phyloP scores from a whole-genome alignment of 352 stramenopile genomes.

The Discostella stelligera region DNA sequence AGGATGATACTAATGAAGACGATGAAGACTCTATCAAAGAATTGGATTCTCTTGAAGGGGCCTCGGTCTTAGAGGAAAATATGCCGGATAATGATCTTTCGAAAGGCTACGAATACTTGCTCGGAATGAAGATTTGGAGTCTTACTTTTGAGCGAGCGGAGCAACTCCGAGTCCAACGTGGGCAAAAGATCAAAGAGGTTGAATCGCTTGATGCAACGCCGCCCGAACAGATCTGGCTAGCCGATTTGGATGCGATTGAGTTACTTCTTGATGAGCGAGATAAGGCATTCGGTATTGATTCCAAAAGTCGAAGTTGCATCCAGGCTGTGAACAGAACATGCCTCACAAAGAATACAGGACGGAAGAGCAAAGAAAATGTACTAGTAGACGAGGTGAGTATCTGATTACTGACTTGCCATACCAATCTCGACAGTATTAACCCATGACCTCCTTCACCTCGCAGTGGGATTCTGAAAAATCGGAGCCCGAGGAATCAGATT shows the following conservation, averaged over 20 bases:
- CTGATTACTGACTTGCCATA: background rate
- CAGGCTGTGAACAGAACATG: conserved; percentile 53
- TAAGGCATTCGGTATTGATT: conserved; percentile 51
- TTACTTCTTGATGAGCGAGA: conserved; percentile 80
- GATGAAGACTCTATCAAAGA: conserved; percentile 44
- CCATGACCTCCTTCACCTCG: background rate
- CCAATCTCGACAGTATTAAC: background rate
- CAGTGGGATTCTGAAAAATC: conserved; percentile 18
- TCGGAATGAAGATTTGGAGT: conserved; percentile 97
- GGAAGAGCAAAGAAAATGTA: conserved; percentile 40
- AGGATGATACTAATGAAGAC: conserved; percentile 42
- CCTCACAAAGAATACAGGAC: conserved; percentile 33
- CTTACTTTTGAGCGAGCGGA: conserved; percentile 94
- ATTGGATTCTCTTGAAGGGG: conserved; percentile 59
- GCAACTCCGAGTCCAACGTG: conserved; percentile 88
- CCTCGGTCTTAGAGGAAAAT: conserved; percentile 56
- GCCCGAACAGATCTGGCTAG: conserved; percentile 88
- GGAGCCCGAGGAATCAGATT: conserved; percentile 8
- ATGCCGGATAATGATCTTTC: conserved; percentile 69
- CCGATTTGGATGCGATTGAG: conserved; percentile 85
- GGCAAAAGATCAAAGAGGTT: conserved; percentile 88
- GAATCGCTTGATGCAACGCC: conserved; percentile 85
- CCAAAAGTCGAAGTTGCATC: conserved; percentile 50
- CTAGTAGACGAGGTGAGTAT: conserved; percentile 47
- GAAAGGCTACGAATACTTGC: conserved; percentile 95